Base-by-base conservation (phyloP, 768 basidiomycete species). In the Tephrocybe sp. region DNA sequence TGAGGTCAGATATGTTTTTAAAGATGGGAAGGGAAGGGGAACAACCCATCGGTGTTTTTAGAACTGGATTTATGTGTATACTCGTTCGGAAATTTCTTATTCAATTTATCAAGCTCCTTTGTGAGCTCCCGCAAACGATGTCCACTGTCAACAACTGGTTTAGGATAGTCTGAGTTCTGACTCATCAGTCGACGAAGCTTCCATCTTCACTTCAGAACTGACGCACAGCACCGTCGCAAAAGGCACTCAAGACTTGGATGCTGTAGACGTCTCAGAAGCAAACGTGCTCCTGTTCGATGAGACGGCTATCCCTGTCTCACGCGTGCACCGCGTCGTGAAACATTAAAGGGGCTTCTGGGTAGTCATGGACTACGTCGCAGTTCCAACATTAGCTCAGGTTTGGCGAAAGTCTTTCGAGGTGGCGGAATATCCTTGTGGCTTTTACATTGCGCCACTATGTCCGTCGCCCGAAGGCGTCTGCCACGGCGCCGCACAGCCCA, bases 361-460 rank as follows among this genome's bases (percentile, higher is more conserved):
- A 34, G 32, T 62, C 37, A 55, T 61, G 53, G 56, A 64, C 34
- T 41, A 62, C 32, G 54, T 64, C 26, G 24, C 47, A 20, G 61
- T 63, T 21, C 23, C 36, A 15, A 33, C 42, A 6, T 48, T 66
- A n/a, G 53, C 48, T 21, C 15, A 54, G 9, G 32, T 55, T 17
- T 62, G 62, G 62, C n/a, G 18, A 50, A 10, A 37, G 28, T 14
- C 42, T 59, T 43, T 48, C 54, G 3, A 21, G 44, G 32, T 60
- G 55, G 55, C 28, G 32, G 30, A 58, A 58, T 36, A 20, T 63
- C 11, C 8, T 42, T n/a, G 50, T 63, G 33, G 61, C 59, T 11
- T 58, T 56, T 18, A 60, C 56, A 1, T 38, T 65, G 17, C 58
- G 58, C n/a, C 34, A 57, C 17, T 61, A 65, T 33, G 28, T 66